phyloP scores from a whole-genome alignment of 2,329 filamentous ascomycete species.

The Ramularia endophylla region DNA sequence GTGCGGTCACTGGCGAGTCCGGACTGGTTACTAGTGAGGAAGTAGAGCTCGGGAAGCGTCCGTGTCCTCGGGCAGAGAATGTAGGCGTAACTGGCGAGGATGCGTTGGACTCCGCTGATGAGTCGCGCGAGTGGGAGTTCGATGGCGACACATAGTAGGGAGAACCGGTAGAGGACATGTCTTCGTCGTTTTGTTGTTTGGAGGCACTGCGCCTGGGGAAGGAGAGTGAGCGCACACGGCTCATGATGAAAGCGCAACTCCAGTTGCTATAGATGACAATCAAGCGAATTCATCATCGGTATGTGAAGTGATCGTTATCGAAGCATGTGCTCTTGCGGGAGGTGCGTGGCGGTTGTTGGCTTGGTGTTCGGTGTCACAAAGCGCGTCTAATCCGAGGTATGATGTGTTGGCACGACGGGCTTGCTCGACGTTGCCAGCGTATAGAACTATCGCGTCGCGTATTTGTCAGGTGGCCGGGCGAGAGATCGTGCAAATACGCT shows the following conservation, averaged over 20 bases:
- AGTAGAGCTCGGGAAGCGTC: conserved; percentile 64
- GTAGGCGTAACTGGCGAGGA: conserved; percentile 66
- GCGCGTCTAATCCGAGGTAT: conserved; percentile 12
- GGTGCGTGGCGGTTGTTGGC: conserved; percentile 16
- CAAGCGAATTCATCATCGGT: conserved; percentile 19
- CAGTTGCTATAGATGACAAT: conserved; percentile 14
- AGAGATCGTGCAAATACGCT: too few species aligned
- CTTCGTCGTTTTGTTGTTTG: conserved; percentile 14
- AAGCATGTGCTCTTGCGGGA: conserved; percentile 21
- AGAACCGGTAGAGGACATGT: conserved; percentile 18
- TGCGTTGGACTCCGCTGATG: conserved; percentile 51
- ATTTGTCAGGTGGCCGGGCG: conserved; percentile 8
- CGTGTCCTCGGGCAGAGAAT: conserved; percentile 58
- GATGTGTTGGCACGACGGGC: conserved; percentile 23
- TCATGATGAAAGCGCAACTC: conserved; percentile 20
- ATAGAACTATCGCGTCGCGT: conserved; percentile 7
- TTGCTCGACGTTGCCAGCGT: conserved; percentile 4
- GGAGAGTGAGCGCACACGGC: conserved; percentile 24
- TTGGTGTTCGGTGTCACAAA: conserved; percentile 19
- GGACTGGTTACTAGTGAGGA: conserved; percentile 67
- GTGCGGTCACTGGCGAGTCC: conserved; percentile 49
- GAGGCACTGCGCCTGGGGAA: conserved; percentile 21
- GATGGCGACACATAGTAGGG: conserved; percentile 21
- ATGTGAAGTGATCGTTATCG: conserved; percentile 14
- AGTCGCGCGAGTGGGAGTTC: conserved; percentile 34